Conservation (phyloP, 2,329 filamentous ascomycete species). For the Phoma sp. region DNA sequence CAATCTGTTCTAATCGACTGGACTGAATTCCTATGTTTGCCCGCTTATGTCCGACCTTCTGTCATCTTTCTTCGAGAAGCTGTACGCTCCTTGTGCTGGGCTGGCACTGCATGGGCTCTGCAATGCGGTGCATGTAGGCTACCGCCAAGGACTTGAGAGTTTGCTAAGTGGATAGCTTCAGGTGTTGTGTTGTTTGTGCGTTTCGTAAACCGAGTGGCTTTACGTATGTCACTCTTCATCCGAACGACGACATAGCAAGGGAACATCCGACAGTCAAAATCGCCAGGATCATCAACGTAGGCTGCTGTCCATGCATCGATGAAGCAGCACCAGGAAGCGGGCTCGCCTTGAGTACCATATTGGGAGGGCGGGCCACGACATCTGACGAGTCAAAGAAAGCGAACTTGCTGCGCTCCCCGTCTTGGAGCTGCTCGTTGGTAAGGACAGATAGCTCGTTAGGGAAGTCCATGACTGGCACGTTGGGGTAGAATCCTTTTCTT, state of each 20-base stretch:
- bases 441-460: slow-evolving; percentile 39
- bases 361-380: slow-evolving; percentile 27
- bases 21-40: too few species aligned
- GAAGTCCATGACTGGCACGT: slow-evolving; percentile 40
- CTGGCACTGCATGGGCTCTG: too few species aligned
- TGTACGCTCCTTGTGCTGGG: too few species aligned
- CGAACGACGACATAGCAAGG: slow-evolving; percentile 20
- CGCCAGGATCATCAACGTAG: slow-evolving; percentile 9
- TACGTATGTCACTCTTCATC: slow-evolving; percentile 12
- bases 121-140: too few species aligned
- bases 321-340: slow-evolving; percentile 31
- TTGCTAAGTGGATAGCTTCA: too few species aligned
- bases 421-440: slow-evolving; percentile 42
- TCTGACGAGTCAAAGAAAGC: slow-evolving; percentile 39
- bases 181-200: too few species aligned
- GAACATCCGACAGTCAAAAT: slow-evolving; percentile 8
- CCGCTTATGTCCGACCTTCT: too few species aligned
- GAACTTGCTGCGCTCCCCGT: slow-evolving; percentile 37
- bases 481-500: slow-evolving; percentile 39
- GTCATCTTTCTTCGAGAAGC: too few species aligned
- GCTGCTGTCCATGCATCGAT: slow-evolving; percentile 1
- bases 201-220: too few species aligned
- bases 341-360: slow-evolving; percentile 27
- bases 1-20: too few species aligned
- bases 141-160: too few species aligned